Base-by-base conservation (phyloP, 2,329 filamentous ascomycete genomes). In the Endocalyx cinctus region DNA sequence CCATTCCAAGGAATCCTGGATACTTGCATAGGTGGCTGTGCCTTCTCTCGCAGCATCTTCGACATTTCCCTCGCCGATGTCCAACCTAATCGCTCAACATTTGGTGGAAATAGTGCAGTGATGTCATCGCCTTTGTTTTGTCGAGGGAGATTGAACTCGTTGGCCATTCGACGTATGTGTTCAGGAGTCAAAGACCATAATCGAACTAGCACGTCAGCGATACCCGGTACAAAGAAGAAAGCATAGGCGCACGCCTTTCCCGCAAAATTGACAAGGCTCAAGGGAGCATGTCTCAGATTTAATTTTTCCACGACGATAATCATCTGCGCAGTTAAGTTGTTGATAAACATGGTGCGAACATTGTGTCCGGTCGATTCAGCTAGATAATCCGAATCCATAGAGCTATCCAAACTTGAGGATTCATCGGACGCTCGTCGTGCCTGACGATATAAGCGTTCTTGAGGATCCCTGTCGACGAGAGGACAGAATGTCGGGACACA, bases 201-300 rank as follows among this genome's bases (percentile, higher is more conserved):
- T 12, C 87, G 78, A 17, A 90, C 77, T 30, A 95, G 69, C 31
- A 94, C 77, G 51, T 94, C 87, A 6, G 87, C 84, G 34, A 94
- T 77, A 5, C 87, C 87, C 0, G 87, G 87, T 17, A 86, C 89
- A 51, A 94, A 96, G 63, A 90, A 92, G 60, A 94, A 95, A 18
- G 87, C 88, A 58, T 94, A 95, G 2, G 89, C 88, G 52, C 85
- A 90, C 4, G 87, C 86, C 60, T 92, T 94, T 39, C 87, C 89
- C 34, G 86, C 87, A 55, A 95, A 95, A 18, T 84, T 83, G 37
- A 95, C 85, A 38, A 88, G 59, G 47, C 78, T 83, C 14, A 68
- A 50, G 1, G 75, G 74, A 4, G 67, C 68, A 38, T 87, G 83
- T 30, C 86, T 77, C 50, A 86, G 67, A 12, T 86, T 88, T 79